Conservation (phyloP, 345 rosid genomes). For the Citrus cavaleriei region DNA sequence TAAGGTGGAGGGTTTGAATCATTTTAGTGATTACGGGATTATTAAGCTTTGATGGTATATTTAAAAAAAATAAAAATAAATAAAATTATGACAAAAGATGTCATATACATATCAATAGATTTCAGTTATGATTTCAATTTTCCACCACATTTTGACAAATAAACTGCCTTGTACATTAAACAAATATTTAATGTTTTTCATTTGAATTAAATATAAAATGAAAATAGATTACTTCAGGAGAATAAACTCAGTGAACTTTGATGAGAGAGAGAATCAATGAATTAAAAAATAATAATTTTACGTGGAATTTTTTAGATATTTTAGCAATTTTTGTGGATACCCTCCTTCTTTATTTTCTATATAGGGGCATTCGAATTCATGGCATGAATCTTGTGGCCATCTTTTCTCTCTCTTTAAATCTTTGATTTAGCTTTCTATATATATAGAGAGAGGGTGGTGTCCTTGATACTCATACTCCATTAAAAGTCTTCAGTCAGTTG, state of each 20-base stretch:
- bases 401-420: background rate
- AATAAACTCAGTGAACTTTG: background rate
- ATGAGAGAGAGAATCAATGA: background rate
- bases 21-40: too few relatives aligned
- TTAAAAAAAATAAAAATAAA: too few relatives aligned
- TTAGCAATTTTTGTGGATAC: background rate
- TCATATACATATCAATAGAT: too few relatives aligned
- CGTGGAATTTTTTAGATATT: conserved; percentile 7
- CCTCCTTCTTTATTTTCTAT: conserved; percentile 17
- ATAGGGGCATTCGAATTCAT: background rate
- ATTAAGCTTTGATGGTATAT: too few relatives aligned
- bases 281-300: background rate
- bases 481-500: background rate
- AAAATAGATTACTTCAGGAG: background rate
- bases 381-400: conserved; percentile 25
- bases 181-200: background rate
- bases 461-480: background rate
- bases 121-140: too few relatives aligned
- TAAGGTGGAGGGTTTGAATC: too few relatives aligned
- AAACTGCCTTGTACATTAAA: background rate
- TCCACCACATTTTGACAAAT: too few relatives aligned
- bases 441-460: background rate
- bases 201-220: too few relatives aligned
- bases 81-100: too few relatives aligned
- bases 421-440: background rate